Evolutionary conservation across 768 basidiomycete genomes (phyloP), one percentile per base, ranked within the genome.

Genomic region (Psilocybe tampanensis): DNA sequence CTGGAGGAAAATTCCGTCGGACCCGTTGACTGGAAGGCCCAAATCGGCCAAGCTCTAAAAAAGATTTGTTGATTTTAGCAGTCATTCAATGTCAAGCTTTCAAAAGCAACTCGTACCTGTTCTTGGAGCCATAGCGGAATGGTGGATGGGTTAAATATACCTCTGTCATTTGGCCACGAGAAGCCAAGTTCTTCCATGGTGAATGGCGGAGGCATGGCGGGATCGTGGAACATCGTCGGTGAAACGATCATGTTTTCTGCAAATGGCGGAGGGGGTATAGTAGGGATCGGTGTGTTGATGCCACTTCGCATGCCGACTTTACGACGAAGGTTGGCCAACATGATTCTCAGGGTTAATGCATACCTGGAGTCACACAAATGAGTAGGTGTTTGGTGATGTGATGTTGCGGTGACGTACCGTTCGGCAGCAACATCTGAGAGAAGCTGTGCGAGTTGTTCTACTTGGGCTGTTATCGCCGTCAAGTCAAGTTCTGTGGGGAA

Each of bases 111-210:
- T n/a, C n/a, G 32, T 33, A 92, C 92, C 77, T 92, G 88, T 72
- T 96, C 95, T 69, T 92, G 94, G 55, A 97, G 74, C 95, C 95
- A 97, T 3, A 86, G 65, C n/a, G 95, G 95, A 54, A 97, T 89
- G 44, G 88, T 84, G 41, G 85, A 83, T 9, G 92, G 89, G 67
- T 84, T 92, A 70, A 95, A 86, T 49, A 85, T 81, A 15, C 83
- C 82, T 45, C 81, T 74, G 55, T 84, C 82, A 47, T 73, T 75
- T 56, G 89, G 88, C 84, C 88, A 90, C 23, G 80, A 80, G 61
- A 92, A 86, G 0, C 91, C 92, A 22, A 94, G 81, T 64, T 94
- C 94, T 66, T 94, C 90, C 82, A 91, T 84, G 22, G 90, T 90
- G 70, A 93, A 85, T 26, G 89, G 89, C 23, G 82, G 74, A 3